Base-by-base conservation (phyloP, 2,329 filamentous ascomycete genomes). In the Emmonsia crescens region DNA sequence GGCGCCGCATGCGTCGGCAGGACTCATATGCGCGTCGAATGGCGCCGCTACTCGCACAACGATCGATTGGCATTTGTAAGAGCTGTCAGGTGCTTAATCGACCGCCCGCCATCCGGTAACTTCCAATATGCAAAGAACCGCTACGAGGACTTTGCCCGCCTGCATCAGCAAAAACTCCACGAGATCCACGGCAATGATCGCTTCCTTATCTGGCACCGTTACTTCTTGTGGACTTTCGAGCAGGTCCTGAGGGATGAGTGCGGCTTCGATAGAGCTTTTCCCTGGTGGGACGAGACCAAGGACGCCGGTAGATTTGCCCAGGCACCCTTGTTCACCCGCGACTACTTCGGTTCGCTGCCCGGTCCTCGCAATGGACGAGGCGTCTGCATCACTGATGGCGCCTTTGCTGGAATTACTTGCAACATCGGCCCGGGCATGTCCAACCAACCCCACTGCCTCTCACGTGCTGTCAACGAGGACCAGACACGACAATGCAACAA, bases 181-280 rank as follows among this genome's bases (percentile, higher is more conserved):
- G 29, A 59, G 19, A 59, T 59, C 46, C 57, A 59, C 57, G 1
- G 12, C 4, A 59, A 59, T 29, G 44, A 49, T 19, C 40, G 49
- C 24, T 61, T 61, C 40, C 36, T 61, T 9, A 8, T 56, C n/a
- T 61, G 60, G 60, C 60, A 61, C 31, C 60, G 60, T 21, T 61
- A 61, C 38, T 57, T 63, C 51, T 14, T 66, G 63, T 42, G 68
- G 60, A 24, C 67, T 57, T 56, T 59, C 51, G 54, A 69, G 63
- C 14, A 65, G 63, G 29, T 52, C 51, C 12, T 57, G 38, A 31
- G 67, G 65, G 57, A 68, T 63, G 36, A 66, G 63, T 60, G 66
- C 57, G 48, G 66, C 5, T 51, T 59, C n/a, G 5, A 38, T 14
- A 29, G 49, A 55, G 14, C 21, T 29, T 29, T 56, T 4, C 59